Conservation (phyloP, 2,329 filamentous ascomycete species). For the Beauveria sp. region DNA sequence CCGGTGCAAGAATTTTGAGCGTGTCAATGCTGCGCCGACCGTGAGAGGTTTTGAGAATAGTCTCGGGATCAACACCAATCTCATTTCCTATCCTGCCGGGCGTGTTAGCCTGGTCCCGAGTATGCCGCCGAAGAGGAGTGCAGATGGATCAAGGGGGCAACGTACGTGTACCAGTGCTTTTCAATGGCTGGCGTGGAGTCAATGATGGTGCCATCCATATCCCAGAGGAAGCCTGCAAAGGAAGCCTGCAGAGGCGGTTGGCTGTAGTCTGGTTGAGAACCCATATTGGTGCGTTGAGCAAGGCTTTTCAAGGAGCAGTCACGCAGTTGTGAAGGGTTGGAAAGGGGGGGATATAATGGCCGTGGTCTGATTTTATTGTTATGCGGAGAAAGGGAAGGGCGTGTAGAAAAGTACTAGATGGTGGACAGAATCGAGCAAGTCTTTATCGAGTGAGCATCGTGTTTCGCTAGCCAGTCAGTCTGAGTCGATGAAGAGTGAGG, state of each 20-base stretch:
- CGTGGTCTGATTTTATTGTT: too few relatives aligned
- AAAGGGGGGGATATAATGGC: too few relatives aligned
- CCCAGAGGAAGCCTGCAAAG: constrained; percentile 56
- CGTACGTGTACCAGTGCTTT: constrained; percentile 68
- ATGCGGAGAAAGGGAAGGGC: background rate
- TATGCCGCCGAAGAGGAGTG: background rate
- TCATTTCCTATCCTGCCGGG: constrained; percentile 63
- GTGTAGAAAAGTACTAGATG: background rate
- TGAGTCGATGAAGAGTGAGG: background rate
- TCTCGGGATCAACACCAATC: constrained; percentile 74
- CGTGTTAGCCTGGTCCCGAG: constrained; percentile 7
- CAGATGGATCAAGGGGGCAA: constrained; percentile 3
- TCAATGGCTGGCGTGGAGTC: constrained; percentile 71
- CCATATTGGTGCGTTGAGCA: constrained; percentile 20
- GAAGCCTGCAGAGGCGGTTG: constrained; percentile 37
- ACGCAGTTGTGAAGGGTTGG: too few relatives aligned
- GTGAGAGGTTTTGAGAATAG: constrained; percentile 86
- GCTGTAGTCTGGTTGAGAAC: constrained; percentile 30
- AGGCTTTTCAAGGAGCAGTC: background rate
- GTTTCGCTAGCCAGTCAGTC: background rate
- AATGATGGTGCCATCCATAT: constrained; percentile 80
- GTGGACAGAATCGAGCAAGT: background rate
- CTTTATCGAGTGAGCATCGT: background rate
- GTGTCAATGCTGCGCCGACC: constrained; percentile 85
- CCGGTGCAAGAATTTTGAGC: constrained; percentile 68